Evolutionary conservation across 1,284 basidiomycete genomes (phyloP).

Genomic region (Lignosus rhinocerotis): DNA sequence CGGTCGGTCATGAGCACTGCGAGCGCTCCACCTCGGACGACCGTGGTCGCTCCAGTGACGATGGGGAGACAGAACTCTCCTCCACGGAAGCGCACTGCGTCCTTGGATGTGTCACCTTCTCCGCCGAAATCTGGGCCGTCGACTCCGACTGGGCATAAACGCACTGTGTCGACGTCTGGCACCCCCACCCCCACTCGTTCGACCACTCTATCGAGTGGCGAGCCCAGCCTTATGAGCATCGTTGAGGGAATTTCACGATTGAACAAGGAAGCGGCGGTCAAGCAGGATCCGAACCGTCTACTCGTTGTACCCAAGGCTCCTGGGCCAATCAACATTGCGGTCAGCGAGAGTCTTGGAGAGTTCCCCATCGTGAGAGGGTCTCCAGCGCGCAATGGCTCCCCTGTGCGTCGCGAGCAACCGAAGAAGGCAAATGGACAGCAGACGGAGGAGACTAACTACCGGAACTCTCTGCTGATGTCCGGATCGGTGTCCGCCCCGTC

Average conservation of each 20-base stretch:
- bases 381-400: conserved; percentile 1
- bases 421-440: conserved; percentile 14
- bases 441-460: conserved; percentile 16
- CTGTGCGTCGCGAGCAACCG: neutral
- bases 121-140: neutral
- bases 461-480: conserved; percentile 20
- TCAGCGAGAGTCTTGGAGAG: conserved; percentile 15
- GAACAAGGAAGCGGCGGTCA: conserved; percentile 33
- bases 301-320: conserved; percentile 42
- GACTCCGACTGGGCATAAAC: conserved; percentile 14
- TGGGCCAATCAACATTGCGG: conserved; percentile 24
- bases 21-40: conserved; percentile 23
- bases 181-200: conserved; percentile 4
- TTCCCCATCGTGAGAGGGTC: neutral
- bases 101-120: conserved; percentile 15
- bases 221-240: conserved; percentile 63
- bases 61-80: conserved; percentile 8
- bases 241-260: conserved; percentile 58
- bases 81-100: conserved; percentile 22
- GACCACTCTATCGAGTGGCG: conserved; percentile 19
- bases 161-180: conserved; percentile 19
- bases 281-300: conserved; percentile 32
- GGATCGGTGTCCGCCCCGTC: conserved; percentile 26
- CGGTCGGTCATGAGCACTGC: conserved; percentile 28
- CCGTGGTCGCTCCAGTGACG: neutral